A percentile compares a stretch with the other conserved stretches of the same genome.
phyloP scores from a whole-genome alignment of 2,329 filamentous ascomycete species.

The Colletotrichum spaethianum region DNA sequence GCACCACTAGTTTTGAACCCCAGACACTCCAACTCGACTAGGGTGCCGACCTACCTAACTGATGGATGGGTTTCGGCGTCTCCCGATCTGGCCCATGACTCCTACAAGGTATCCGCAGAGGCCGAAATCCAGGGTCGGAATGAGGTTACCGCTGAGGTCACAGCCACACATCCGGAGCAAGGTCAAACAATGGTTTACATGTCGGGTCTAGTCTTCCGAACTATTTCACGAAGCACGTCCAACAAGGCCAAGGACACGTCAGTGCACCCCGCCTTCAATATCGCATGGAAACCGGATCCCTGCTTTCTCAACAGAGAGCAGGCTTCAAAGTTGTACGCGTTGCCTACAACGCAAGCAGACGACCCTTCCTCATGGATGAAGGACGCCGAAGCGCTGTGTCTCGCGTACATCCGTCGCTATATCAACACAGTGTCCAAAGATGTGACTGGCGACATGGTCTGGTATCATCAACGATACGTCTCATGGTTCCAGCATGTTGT shows the following conservation, averaged over 20 bases:
- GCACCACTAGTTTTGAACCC: conserved; percentile 32
- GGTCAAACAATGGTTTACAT: conserved; percentile 38
- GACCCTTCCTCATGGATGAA: conserved; percentile 42
- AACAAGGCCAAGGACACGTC: conserved; percentile 5
- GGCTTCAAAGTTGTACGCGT: conserved; percentile 36
- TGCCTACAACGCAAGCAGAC: conserved; percentile 33
- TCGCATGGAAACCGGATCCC: conserved; percentile 44
- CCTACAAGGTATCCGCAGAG: conserved; percentile 41
- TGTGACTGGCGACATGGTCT: conserved; percentile 14
- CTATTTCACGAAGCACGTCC: conserved; percentile 24
- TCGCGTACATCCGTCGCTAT: conserved; percentile 33
- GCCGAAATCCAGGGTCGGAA: conserved; percentile 24
- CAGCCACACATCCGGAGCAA: conserved; percentile 36
- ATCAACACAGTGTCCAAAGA: neutral
- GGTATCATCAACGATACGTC: conserved; percentile 40
- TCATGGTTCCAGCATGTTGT: conserved; percentile 40
- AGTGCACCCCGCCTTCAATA: conserved; percentile 39
- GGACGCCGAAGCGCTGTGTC: conserved; percentile 40
- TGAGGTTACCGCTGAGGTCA: conserved; percentile 39
- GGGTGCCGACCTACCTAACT: conserved; percentile 32
- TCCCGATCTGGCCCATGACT: conserved; percentile 28
- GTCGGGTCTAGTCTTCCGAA: conserved; percentile 43
- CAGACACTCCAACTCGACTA: conserved; percentile 8
- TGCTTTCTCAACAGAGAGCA: conserved; percentile 40
- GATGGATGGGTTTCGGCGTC: conserved; percentile 30